A percentile compares a stretch with the other conserved stretches of the same genome.
These are phyloP conservation scores for Collariella sp. DNA, from an alignment of 495 filamentous ascomycete species.

Conservation along the genomic window DNA sequence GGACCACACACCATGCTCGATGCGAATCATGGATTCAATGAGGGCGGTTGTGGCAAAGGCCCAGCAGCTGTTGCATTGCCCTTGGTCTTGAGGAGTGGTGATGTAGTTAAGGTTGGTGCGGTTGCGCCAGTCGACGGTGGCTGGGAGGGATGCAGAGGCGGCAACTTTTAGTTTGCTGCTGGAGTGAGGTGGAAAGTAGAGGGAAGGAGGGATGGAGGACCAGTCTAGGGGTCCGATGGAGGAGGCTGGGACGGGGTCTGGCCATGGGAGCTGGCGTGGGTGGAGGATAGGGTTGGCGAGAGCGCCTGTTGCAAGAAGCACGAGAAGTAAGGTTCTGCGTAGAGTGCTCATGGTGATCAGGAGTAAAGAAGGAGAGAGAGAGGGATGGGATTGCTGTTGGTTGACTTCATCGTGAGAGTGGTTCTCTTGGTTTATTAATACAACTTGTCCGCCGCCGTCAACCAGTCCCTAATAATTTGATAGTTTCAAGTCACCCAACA, in stretches of 20 bases:
- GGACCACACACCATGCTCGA: slow-evolving; percentile 19
- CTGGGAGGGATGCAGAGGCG: background rate
- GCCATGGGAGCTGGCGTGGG: slow-evolving; percentile 5
- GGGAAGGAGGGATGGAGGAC: background rate
- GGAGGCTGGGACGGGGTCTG: slow-evolving; percentile 4
- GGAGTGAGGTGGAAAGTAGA: background rate
- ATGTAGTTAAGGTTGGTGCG: slow-evolving; percentile 14
- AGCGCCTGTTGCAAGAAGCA: background rate
- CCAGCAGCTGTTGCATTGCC: slow-evolving; percentile 18
- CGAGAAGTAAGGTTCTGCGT: background rate
- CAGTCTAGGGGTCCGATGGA: slow-evolving; percentile 10
- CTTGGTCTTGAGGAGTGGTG: slow-evolving; percentile 16
- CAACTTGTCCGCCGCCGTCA: background rate
- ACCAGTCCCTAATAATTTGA: too few relatives aligned
- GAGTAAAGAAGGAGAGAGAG: background rate
- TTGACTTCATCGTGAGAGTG: too few relatives aligned
- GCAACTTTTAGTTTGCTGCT: background rate
- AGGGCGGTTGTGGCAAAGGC: slow-evolving; percentile 17
- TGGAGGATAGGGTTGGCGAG: background rate
- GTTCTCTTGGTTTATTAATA: background rate
- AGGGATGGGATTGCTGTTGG: background rate
- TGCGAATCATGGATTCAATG: slow-evolving; percentile 15
- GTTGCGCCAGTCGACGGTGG: slow-evolving; percentile 14
- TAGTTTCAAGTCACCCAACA: too few relatives aligned
- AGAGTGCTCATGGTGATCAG: background rate